phyloP scores from a whole-genome alignment of 495 filamentous ascomycete genomes.

The Lophiotrema nucula region DNA sequence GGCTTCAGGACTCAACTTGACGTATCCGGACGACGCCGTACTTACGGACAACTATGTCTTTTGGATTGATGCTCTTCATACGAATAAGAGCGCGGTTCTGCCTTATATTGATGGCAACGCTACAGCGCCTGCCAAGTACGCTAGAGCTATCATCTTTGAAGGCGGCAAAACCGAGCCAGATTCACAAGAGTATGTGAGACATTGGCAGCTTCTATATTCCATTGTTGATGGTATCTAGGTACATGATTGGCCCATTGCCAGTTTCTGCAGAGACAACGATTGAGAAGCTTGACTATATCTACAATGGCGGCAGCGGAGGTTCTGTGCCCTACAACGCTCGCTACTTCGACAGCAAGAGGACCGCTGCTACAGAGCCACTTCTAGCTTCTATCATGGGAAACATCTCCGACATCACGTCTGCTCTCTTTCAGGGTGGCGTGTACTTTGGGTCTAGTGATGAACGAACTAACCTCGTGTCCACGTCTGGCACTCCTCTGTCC shows the following conservation, averaged over 20 bases:
- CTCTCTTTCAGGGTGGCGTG: slow-evolving; percentile 37
- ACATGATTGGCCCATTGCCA: slow-evolving; percentile 30
- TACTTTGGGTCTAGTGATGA: slow-evolving; percentile 40
- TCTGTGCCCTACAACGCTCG: slow-evolving; percentile 40
- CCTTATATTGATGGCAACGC: slow-evolving; percentile 21
- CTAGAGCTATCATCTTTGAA: slow-evolving; percentile 24
- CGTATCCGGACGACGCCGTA: slow-evolving; percentile 17
- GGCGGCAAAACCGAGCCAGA: slow-evolving; percentile 22
- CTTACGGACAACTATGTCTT: slow-evolving; percentile 25
- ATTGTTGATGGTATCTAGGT: too few relatives aligned
- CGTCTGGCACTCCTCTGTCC: slow-evolving; percentile 37
- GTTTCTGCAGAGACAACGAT: slow-evolving; percentile 20
- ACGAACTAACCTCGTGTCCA: slow-evolving; percentile 34
- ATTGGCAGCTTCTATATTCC: too few relatives aligned
- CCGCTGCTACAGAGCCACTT: slow-evolving; percentile 35
- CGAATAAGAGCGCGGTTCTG: slow-evolving; percentile 22
- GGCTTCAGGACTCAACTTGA: slow-evolving; percentile 24
- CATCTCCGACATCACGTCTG: slow-evolving; percentile 42
- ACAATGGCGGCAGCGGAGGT: slow-evolving; percentile 27
- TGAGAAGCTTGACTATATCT: slow-evolving; percentile 28
- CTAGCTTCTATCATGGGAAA: slow-evolving; percentile 39
- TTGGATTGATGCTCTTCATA: slow-evolving; percentile 24
- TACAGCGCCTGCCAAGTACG: slow-evolving; percentile 19
- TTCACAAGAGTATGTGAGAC: slow-evolving; percentile 27
- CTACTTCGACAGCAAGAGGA: slow-evolving; percentile 39